Conservation (phyloP, 768 basidiomycete species). For the Tephrocybe sp. region DNA sequence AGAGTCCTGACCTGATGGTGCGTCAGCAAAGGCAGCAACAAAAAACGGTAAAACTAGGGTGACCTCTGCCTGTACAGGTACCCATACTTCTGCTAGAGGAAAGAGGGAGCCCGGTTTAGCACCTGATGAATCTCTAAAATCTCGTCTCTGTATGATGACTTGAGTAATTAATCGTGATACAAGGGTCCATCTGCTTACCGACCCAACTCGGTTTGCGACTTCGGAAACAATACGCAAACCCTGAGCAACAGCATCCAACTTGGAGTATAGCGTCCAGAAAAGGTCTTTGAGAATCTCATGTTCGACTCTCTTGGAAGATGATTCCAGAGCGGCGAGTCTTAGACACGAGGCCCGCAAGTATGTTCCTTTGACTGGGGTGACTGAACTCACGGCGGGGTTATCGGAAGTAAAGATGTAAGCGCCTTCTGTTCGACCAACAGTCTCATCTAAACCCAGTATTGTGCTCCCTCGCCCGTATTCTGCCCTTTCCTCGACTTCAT, state of each 20-base stretch:
- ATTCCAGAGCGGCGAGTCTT: conserved; percentile 71
- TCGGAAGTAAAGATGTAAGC: conserved; percentile 48
- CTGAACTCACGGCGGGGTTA: conserved; percentile 21
- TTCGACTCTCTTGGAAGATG: conserved; percentile 67
- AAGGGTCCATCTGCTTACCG: conserved; percentile 54
- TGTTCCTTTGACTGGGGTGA: conserved; percentile 23
- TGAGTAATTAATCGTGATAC: not conserved
- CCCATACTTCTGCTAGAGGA: conserved; percentile 85
- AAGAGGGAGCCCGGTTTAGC: conserved; percentile 75
- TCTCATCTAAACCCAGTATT: conserved; percentile 32
- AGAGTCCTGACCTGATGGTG: conserved; percentile 69
- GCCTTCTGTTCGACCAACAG: conserved; percentile 43
- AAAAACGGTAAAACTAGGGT: not conserved
- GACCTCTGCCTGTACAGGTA: conserved; percentile 87
- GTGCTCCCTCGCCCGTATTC: conserved; percentile 66
- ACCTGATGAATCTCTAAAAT: conserved; percentile 85
- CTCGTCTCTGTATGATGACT: conserved; percentile 65
- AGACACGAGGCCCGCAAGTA: conserved; percentile 51
- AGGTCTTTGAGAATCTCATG: conserved; percentile 87
- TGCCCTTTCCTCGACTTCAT: conserved; percentile 88
- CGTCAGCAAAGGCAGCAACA: conserved; percentile 7
- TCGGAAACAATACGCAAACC: conserved; percentile 89
- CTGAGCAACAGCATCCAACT: conserved; percentile 90
- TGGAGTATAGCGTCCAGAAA: conserved; percentile 97
- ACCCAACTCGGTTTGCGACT: conserved; percentile 85